Conservation (phyloP, 176 grass and related monocot species). For the Hsuehochloa calcarea region DNA sequence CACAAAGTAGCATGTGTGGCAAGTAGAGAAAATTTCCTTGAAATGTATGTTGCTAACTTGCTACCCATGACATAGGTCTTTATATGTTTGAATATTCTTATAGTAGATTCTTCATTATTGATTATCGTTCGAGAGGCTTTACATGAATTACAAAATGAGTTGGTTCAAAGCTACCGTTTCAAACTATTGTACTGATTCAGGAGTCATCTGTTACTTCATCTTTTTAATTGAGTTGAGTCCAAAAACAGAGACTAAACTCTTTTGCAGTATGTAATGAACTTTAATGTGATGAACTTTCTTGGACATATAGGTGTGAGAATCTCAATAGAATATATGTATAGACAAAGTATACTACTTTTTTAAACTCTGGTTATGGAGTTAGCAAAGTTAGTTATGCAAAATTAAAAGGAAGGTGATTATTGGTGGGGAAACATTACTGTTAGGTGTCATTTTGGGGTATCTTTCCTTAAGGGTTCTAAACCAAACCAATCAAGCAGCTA, state of each 20-base stretch:
- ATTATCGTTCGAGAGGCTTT: background rate
- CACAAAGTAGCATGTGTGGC: slow-evolving; percentile 26
- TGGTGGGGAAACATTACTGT: too few species aligned
- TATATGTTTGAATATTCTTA: slow-evolving; percentile 18
- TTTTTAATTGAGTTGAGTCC: background rate
- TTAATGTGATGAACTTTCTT: slow-evolving; percentile 1
- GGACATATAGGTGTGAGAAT: background rate
- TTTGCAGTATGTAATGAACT: background rate
- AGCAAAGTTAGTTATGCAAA: background rate
- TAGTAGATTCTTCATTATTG: slow-evolving; percentile 9
- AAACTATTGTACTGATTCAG: background rate
- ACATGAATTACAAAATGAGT: background rate
- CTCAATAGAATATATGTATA: background rate
- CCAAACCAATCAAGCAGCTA: background rate
- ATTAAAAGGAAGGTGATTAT: background rate
- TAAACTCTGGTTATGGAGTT: background rate
- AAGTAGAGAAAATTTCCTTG: background rate
- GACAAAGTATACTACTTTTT: background rate
- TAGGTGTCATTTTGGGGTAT: too few species aligned
- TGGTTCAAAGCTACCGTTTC: background rate
- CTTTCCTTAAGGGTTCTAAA: too few species aligned
- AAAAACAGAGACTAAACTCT: background rate
- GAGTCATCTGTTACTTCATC: background rate
- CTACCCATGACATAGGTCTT: background rate
- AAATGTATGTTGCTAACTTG: slow-evolving; percentile 5